phyloP scores from a whole-genome alignment of 257 asterid species.

The Solanum chaucha region DNA sequence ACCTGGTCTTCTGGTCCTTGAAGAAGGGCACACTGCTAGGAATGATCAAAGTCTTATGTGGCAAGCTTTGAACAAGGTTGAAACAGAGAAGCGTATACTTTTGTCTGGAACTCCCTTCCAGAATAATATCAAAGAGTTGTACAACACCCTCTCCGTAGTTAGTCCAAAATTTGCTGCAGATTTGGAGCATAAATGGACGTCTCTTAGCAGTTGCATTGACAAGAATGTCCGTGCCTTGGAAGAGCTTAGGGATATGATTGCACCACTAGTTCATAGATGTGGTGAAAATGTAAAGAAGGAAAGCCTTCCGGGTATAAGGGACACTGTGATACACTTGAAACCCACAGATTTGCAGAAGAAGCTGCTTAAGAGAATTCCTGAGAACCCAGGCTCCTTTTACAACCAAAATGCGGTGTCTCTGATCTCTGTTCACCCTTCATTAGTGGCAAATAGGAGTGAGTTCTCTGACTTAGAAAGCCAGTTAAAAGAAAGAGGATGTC shows the following conservation, averaged over 20 bases:
- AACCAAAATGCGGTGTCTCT: slow-evolving; percentile 30
- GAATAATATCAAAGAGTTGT: slow-evolving; percentile 54
- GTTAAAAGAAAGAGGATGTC: not conserved
- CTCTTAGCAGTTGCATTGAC: slow-evolving; percentile 25
- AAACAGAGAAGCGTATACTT: slow-evolving; percentile 46
- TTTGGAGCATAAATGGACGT: slow-evolving; percentile 20
- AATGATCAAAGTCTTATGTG: slow-evolving; percentile 39
- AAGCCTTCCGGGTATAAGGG: slow-evolving; percentile 54
- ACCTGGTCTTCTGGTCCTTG: slow-evolving; percentile 56
- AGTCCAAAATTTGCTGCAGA: slow-evolving; percentile 31
- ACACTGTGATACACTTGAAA: slow-evolving; percentile 27
- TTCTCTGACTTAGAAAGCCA: slow-evolving; percentile 8
- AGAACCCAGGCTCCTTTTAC: slow-evolving; percentile 7
- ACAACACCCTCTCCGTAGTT: slow-evolving; percentile 55
- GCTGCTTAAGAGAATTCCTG: slow-evolving; percentile 8
- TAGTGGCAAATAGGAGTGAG: slow-evolving; percentile 19
- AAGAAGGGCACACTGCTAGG: slow-evolving; percentile 83
- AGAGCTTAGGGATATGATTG: slow-evolving; percentile 37
- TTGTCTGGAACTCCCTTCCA: slow-evolving; percentile 86
- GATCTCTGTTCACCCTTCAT: slow-evolving; percentile 59
- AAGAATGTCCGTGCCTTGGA: slow-evolving; percentile 14
- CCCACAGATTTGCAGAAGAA: slow-evolving; percentile 50
- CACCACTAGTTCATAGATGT: slow-evolving; percentile 57
- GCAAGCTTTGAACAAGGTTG: slow-evolving; percentile 39
- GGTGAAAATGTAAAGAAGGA: slow-evolving; percentile 47